Base-by-base conservation (phyloP, 768 basidiomycete species). In the Hericium erinaceus region DNA sequence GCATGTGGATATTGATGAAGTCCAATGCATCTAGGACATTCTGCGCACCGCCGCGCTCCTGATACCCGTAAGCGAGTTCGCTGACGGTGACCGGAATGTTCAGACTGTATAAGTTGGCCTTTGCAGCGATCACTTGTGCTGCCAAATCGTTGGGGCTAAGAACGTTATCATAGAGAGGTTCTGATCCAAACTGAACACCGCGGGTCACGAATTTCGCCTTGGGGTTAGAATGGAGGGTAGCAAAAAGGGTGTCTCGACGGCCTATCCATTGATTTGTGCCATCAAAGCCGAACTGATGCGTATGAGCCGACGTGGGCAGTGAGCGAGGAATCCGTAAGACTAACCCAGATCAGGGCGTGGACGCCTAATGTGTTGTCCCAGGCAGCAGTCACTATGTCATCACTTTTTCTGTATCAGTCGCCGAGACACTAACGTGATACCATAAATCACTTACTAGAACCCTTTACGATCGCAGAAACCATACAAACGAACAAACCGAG, bases 291-390 rank as follows among this genome's bases (percentile, higher is more conserved):
- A 70, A 70, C 68, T 69, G 38, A 16, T 26, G 16, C 15, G 52
- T 57, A 22, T 39, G 26, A 40, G 10, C 24, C 33, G 7, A 7
- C 15, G n/a, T 26, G 2, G 37, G 39, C 16, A 51, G 28, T 15
- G 28, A 44, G 13, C 33, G 26, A 44, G 48, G 20, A 15, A 51
- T 37, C 20, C 39, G 13, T 26, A 4, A n/a, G 48, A 52, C 77
- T 63, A 64, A 85, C 85, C 86, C 85, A 89, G 59, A 89, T 80
- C 18, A 88, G 70, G 15, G 85, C 84, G 60, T 89, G 86, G 5
- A 89, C 83, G 48, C 87, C 86, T 26, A 89, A 68, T n/a, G 78
- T 74, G 38, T 80, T 81, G 24, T 72, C 68, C 84, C 85, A 88
- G 7, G 86, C 86, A 22, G 87, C 86, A 41, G 82, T 75, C 20